Evolutionary conservation across 768 basidiomycete species (phyloP).

Genomic region (Lactarius quietus): DNA sequence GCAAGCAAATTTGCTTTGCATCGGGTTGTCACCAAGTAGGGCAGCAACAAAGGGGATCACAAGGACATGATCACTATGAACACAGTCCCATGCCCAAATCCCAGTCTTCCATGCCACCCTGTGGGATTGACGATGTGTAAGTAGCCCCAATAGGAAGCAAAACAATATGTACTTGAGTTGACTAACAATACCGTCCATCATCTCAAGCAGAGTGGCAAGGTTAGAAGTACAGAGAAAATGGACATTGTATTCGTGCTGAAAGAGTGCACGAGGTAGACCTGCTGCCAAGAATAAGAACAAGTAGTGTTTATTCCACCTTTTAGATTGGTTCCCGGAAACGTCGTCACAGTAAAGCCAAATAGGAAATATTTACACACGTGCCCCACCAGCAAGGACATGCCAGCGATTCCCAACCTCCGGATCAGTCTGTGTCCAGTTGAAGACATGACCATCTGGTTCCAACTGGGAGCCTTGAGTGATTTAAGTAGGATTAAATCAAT

Average conservation of each 20-base stretch:
- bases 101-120: constrained; percentile 34
- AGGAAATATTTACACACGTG: constrained; percentile 33
- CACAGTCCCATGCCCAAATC: constrained; percentile 40
- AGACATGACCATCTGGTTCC: neutral
- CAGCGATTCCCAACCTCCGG: neutral
- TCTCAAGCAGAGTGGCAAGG: constrained; percentile 40
- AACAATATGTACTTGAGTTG: constrained; percentile 33
- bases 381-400: neutral
- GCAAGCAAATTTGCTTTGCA: constrained; percentile 43
- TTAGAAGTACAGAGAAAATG: constrained; percentile 43
- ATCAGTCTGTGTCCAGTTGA: neutral
- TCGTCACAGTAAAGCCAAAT: constrained; percentile 45
- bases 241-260: constrained; percentile 33
- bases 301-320: constrained; percentile 49
- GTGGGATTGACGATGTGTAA: neutral
- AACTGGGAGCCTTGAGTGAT: neutral
- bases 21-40: constrained; percentile 43
- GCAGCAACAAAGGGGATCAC: constrained; percentile 23
- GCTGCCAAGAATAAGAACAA: constrained; percentile 38
- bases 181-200: constrained; percentile 35
- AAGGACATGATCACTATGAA: constrained; percentile 13
- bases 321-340: constrained; percentile 43
- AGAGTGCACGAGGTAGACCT: constrained; percentile 34
- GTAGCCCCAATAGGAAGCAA: too few species aligned
- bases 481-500: neutral